Percentiles rank a stretch among this genome's conserved stretches.
Evolutionary conservation across 2,329 filamentous ascomycete species (phyloP).

Genomic region (Fusarium sp.): DNA sequence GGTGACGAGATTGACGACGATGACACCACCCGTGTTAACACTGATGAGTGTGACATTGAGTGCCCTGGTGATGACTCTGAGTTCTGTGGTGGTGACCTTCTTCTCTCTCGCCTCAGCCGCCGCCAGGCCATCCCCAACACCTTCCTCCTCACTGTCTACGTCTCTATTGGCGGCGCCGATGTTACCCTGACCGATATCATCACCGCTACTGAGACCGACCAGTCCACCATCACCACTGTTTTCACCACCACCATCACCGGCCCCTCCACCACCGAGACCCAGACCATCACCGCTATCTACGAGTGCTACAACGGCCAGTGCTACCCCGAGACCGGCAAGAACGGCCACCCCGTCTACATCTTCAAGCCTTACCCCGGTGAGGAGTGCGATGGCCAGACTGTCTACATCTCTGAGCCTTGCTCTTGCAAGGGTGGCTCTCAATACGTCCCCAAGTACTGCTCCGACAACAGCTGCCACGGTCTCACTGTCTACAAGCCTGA

Average conservation of each 20-base stretch:
- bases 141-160: conserved; percentile 44
- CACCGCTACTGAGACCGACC: conserved; percentile 35
- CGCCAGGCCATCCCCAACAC: conserved; percentile 41
- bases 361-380: conserved; percentile 38
- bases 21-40: conserved; percentile 20
- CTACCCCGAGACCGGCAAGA: conserved; percentile 20
- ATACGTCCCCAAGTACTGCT: conserved; percentile 41
- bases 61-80: conserved; percentile 42
- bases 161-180: conserved; percentile 11
- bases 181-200: conserved; percentile 13
- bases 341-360: conserved; percentile 30
- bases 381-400: conserved; percentile 35
- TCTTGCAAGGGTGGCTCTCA: conserved; percentile 37
- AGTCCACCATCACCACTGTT: conserved; percentile 37
- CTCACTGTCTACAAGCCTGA: conserved; percentile 44
- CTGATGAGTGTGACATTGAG: conserved; percentile 28
- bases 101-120: conserved; percentile 29
- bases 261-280: conserved; percentile 20
- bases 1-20: conserved; percentile 33
- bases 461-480: conserved; percentile 31
- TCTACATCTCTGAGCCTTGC: conserved; percentile 39
- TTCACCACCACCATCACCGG: conserved; percentile 34
- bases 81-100: conserved; percentile 41
- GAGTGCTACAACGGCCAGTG: conserved; percentile 37
- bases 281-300: conserved; percentile 40